Evolutionary conservation across 139 green algal genomes (phyloP), one percentile per base, ranked within the genome.

Genomic region (Yamagishiella unicocca): DNA sequence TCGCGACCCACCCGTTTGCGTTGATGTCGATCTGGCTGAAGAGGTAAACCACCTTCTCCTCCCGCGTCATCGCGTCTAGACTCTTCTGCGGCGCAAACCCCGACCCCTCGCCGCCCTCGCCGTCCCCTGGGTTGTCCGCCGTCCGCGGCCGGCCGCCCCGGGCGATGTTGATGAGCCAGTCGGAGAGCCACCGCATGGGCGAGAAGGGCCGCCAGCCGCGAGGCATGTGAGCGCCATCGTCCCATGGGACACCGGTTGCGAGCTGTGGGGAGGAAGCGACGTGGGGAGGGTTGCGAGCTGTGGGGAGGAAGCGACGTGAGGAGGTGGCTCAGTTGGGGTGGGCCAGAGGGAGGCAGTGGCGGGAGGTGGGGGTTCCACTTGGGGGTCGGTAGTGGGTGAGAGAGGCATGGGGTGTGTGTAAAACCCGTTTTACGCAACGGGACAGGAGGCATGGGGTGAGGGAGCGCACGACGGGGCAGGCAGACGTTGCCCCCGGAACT

Each of bases 141-240:
- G 22, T 68, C 31, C 33, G 38, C 21, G 25, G 38, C 12, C 27
- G 27, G 66, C 21, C 31, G 25, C 24, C 78, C 27, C 6, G 70
- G 29, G 50, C 58, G 31, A 43, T 35, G 5, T 4, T 22, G 17
- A 22, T 2, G 46, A 91, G 33, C 88, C 88, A 91, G 24, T 58
- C 37, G 9, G 62, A 77, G 46, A 91, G 82, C 82, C 82, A 91
- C 27, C 82, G 82, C 81, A 86, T 29, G 27, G 88, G 82, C 0
- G 73, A 87, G 82, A 91, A 91, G 61, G 88, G 88, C 75, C 46
- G 61, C 88, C 88, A 91, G 64, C 71, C 64, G 33, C 75, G 72
- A 4, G 88, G 88, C 50, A 89, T 86, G 82, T 91, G 86, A 62
- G 53, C 64, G 9, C 55, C 82, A 2, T 61, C 75, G 9, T 91